These are phyloP conservation scores for Exophiala lecanii-corni DNA, from an alignment of 2,329 filamentous ascomycete species.

Conservation along the genomic window DNA sequence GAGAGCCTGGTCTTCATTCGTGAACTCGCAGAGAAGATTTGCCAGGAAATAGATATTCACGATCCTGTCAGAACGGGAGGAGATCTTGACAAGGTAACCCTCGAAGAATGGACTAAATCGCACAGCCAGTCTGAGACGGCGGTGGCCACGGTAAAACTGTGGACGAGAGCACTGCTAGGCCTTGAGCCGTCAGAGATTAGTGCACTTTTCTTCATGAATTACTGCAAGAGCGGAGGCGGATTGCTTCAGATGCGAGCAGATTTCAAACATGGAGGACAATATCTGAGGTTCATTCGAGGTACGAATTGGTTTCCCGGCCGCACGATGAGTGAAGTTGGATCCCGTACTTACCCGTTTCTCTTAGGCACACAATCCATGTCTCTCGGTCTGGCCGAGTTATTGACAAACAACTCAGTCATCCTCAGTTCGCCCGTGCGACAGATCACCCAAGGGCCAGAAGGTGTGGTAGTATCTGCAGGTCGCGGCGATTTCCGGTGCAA, in stretches of 20 bases:
- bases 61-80: constrained; percentile 17
- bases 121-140: constrained; percentile 30
- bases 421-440: constrained; percentile 30
- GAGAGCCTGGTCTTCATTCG: constrained; percentile 33
- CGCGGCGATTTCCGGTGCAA: constrained; percentile 32
- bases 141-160: constrained; percentile 39
- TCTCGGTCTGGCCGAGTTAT: constrained; percentile 33
- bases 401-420: constrained; percentile 31
- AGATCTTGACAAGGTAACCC: constrained; percentile 35
- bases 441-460: constrained; percentile 29
- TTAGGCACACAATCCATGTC: constrained; percentile 45
- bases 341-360: too few relatives aligned
- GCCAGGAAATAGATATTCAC: constrained; percentile 32
- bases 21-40: constrained; percentile 37
- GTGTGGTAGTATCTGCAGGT: constrained; percentile 20
- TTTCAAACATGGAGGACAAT: constrained; percentile 49
- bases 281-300: constrained; percentile 37
- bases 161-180: constrained; percentile 50
- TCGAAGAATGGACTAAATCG: constrained; percentile 36
- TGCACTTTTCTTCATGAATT: constrained; percentile 53
- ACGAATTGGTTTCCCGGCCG: neutral
- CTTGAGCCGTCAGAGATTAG: constrained; percentile 47
- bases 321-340: too few relatives aligned
- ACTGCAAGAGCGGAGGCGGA: constrained; percentile 51
- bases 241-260: constrained; percentile 52